Base-by-base conservation (phyloP, 331 rosid genomes). In the Saraca asoca region DNA sequence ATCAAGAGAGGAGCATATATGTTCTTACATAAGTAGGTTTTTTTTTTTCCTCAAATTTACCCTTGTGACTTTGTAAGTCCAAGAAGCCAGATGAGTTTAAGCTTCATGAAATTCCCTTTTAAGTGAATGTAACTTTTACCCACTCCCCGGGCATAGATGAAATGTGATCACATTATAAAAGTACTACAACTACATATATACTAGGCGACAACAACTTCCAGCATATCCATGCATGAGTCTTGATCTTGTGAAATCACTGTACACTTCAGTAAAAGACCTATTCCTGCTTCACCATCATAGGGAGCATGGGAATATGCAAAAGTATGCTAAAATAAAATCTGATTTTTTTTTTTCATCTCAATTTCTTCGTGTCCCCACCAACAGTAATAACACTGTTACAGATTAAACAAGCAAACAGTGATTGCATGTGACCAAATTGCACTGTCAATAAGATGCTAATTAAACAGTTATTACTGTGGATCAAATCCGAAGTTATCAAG, bases 151-250 rank as follows among this genome's bases (percentile, higher is more conserved):
- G 67, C 78, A 78, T 7, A 45, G 44, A 59, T 7, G 11, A 59
- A 68, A 13, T 54, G 72, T 60, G 59, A 68, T 68, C 43, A 64
- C 31, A 24, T 1, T 24, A 24, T 24, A 1, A 3, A 24, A 24
- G 31, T 24, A 24, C 31, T 3, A 1, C 31, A 24, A 3, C 31
- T 24, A 24, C 31, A 58, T 24, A 24, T 3, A 58, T 44, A 14
- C 16, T 68, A 76, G 19, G 12, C 79, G 85, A 80, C 85, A 80
- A 80, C 20, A 24, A 24, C 31, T 9, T 18, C 72, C 11, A 39
- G 43, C 68, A 62, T 51, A 67, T 75, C 66, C 74, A 61, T 76
- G 85, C 81, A 75, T 65, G 81, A 65, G 63, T 69, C 73, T 63
- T 76, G 70, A 64, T 73, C 46, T 63, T 64, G 79, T 73, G 85